phyloP scores from a whole-genome alignment of 495 filamentous ascomycete species.

The Penicillium canescens region DNA sequence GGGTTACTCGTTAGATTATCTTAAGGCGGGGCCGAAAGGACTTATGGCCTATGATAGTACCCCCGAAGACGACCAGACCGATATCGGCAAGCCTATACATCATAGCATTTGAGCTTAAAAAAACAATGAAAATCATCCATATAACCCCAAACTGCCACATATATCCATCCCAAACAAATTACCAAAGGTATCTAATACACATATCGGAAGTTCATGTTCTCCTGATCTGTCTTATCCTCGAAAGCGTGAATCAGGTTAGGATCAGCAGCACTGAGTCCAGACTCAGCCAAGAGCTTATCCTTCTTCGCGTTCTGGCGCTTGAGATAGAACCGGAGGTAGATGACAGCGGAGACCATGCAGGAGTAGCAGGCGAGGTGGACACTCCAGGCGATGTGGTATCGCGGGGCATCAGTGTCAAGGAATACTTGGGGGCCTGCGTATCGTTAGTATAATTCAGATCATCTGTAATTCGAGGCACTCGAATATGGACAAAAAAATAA shows the following conservation, averaged over 20 bases:
- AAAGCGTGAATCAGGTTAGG: slow-evolving; percentile 40
- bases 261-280: slow-evolving; percentile 26
- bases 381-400: slow-evolving; percentile 44
- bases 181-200: slow-evolving; percentile 34
- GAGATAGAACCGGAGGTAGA: slow-evolving; percentile 40
- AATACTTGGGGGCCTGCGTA: slow-evolving; percentile 47
- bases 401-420: slow-evolving; percentile 35
- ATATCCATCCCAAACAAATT: too few species aligned
- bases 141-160: too few species aligned
- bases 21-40: too few species aligned
- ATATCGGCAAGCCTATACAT: too few species aligned
- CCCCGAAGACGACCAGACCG: too few species aligned
- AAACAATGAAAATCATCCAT: too few species aligned
- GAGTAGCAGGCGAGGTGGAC: slow-evolving; percentile 44
- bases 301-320: slow-evolving; percentile 40
- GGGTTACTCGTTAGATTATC: too few species aligned
- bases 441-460: background rate
- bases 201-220: slow-evolving; percentile 50
- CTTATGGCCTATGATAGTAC: too few species aligned
- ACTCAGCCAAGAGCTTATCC: slow-evolving; percentile 33
- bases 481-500: too few species aligned
- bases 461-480: background rate
- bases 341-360: slow-evolving; percentile 34
- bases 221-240: slow-evolving; percentile 50
- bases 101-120: too few species aligned